Conservation (phyloP, 352 stramenopile genomes). For the Achlya hypogyna region DNA sequence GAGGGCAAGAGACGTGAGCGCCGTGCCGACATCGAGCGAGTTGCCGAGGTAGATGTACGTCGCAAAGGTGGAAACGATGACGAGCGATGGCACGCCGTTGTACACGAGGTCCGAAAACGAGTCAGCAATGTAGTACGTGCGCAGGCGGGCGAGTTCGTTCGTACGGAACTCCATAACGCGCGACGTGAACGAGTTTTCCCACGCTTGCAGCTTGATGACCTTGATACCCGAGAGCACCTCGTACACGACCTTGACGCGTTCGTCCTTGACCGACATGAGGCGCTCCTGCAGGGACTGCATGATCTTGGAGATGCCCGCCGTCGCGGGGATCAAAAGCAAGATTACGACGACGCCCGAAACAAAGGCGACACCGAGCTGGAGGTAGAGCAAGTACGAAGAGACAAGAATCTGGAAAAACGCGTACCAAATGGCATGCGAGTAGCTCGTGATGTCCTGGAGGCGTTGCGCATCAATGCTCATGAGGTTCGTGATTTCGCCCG, state of each 20-base stretch:
- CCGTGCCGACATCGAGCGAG: constrained; percentile 73
- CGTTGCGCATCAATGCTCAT: constrained; percentile 95
- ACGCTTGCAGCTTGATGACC: constrained; percentile 95
- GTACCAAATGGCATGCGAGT: constrained; percentile 87
- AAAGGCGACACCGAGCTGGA: constrained; percentile 75
- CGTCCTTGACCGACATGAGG: constrained; percentile 88
- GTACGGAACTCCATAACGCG: constrained; percentile 47
- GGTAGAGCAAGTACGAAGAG: constrained; percentile 57
- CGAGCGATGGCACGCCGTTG: constrained; percentile 77
- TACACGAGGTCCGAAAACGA: constrained; percentile 54
- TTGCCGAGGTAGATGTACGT: constrained; percentile 41
- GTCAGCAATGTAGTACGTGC: constrained; percentile 50
- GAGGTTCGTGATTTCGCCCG: constrained; percentile 95
- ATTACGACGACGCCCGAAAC: constrained; percentile 91
- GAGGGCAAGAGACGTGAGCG: constrained; percentile 92
- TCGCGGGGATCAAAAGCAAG: constrained; percentile 89
- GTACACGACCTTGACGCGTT: constrained; percentile 88
- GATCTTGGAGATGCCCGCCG: constrained; percentile 72
- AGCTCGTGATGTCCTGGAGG: constrained; percentile 90
- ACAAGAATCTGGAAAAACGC: constrained; percentile 74
- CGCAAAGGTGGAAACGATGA: constrained; percentile 53
- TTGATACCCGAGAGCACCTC: constrained; percentile 92
- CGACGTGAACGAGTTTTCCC: constrained; percentile 81
- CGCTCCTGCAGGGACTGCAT: constrained; percentile 79
- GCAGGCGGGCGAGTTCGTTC: constrained; percentile 69